These are phyloP conservation scores for Geotrichum klebahnii DNA, from an alignment of 1,139 yeast species.

Conservation along the genomic window DNA sequence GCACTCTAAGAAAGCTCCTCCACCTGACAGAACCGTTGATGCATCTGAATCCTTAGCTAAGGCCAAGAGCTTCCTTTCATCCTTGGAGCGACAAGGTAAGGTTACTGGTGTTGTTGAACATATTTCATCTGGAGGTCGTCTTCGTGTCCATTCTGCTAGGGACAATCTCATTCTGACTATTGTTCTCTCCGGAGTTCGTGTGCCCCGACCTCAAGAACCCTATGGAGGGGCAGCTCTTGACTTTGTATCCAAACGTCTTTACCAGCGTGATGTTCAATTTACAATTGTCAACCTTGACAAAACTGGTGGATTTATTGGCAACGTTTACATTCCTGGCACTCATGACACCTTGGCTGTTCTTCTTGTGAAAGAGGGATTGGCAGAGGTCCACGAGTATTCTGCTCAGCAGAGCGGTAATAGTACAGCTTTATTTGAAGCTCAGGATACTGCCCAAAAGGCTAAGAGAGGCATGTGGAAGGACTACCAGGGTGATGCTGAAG, in stretches of 20 bases:
- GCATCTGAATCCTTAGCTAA: slow-evolving; percentile 71
- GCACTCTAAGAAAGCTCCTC: slow-evolving; percentile 55
- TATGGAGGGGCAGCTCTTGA: slow-evolving; percentile 53
- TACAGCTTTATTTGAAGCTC: slow-evolving; percentile 55
- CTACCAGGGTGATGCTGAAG: slow-evolving; percentile 42
- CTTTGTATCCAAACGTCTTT: slow-evolving; percentile 51
- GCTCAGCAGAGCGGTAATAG: slow-evolving; percentile 55
- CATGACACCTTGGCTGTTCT: slow-evolving; percentile 55
- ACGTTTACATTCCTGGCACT: slow-evolving; percentile 53
- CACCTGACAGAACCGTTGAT: slow-evolving; percentile 63
- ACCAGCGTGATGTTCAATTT: slow-evolving; percentile 71
- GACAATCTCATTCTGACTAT: slow-evolving; percentile 68
- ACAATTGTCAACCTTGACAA: slow-evolving; percentile 69
- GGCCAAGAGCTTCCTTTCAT: slow-evolving; percentile 69
- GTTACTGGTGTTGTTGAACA: slow-evolving; percentile 69
- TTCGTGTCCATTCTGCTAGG: slow-evolving; percentile 62
- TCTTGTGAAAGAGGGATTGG: slow-evolving; percentile 63
- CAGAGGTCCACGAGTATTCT: slow-evolving; percentile 62
- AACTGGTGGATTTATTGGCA: slow-evolving; percentile 78
- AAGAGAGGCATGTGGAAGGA: slow-evolving; percentile 65
- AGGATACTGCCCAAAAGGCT: slow-evolving; percentile 53
- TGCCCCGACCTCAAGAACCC: slow-evolving; percentile 46
- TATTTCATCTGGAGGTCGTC: slow-evolving; percentile 62
- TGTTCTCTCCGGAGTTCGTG: slow-evolving; percentile 66
- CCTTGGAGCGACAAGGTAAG: slow-evolving; percentile 62